Conservation (phyloP, 495 filamentous ascomycete species). For the Penicillium coprophilum region DNA sequence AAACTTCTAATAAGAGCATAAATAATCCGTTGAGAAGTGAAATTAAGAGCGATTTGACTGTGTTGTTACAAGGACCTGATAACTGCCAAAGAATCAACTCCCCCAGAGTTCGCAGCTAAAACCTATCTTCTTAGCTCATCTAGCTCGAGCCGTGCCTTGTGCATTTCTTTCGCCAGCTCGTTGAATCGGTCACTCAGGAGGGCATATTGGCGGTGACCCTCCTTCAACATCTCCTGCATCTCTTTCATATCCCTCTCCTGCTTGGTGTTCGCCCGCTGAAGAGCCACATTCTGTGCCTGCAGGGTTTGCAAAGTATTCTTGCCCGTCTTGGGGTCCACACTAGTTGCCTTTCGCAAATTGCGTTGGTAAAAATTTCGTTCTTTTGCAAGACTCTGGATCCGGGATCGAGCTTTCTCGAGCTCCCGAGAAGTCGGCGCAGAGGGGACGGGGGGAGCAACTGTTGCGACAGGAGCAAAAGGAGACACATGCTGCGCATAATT, state of each 20-base stretch:
- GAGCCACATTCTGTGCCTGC: background rate
- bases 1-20: too few relatives aligned
- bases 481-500: background rate
- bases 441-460: background rate
- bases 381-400: background rate
- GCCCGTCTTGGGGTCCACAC: background rate
- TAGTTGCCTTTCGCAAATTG: background rate
- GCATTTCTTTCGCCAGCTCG: too few relatives aligned
- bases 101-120: too few relatives aligned
- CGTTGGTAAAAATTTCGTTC: slow-evolving; percentile 1
- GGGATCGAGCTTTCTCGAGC: background rate
- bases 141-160: too few relatives aligned
- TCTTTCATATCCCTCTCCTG: too few relatives aligned
- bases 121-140: too few relatives aligned
- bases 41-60: too few relatives aligned
- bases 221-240: too few relatives aligned
- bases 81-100: background rate
- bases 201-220: background rate
- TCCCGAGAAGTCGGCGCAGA: background rate
- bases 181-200: too few relatives aligned
- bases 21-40: too few relatives aligned
- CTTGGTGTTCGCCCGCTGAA: background rate
- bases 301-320: background rate
- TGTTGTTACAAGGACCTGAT: too few relatives aligned
- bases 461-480: background rate